Base-by-base conservation (phyloP, 192 early-diverging fungal species). In the Geosiphon pyriformis region DNA sequence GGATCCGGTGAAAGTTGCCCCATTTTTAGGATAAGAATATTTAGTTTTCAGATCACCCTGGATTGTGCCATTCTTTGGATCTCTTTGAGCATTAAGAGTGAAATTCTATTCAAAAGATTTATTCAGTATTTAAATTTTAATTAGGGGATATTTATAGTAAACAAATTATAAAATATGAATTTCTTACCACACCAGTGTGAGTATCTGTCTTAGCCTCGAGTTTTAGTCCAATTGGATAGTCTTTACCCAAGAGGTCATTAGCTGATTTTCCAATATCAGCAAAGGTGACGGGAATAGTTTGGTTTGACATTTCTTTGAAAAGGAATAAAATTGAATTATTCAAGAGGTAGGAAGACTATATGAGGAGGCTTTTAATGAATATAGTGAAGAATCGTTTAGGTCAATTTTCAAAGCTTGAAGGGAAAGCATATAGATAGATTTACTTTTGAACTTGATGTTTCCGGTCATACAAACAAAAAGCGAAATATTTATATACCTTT, bases 131-230 rank as follows among this genome's bases (percentile, higher is more conserved):
- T 11, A 55, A 46, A 17, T 46, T 10, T 46, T 10, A 6, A 46
- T 46, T 10, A 10, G 42, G 17, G 17, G 6, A 6, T 46, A 46
- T 46, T 6, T 17, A 46, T 46, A 17, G 17, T 46, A 46, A 17
- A 46, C 17, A 46, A 46, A 10, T 10, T 10, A 10, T n/a, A 46
- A 35, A 37, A 32, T 46, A 47, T 37, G 34, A 20, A 49, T 49
- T 29, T 89, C 87, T 73, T 90, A 94, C 92, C 32, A 99, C 93
- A 78, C 95, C 95, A 80, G 93, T 95, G 68, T 93, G 80, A 64
- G 95, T 90, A 70, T 85, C 88, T 75, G 94, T 95, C 90, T 97
- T 96, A 79, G 94, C 88, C 75, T 99, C 97, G 72, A 99, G 91
- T 84, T 95, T 96, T 69, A 92, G 87, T 59, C 91, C 94, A 69